Percentiles rank a stretch among this genome's conserved stretches.
Evolutionary conservation across 2,329 filamentous ascomycete species (phyloP).

Genomic region (Botryosphaeria dothidea): DNA sequence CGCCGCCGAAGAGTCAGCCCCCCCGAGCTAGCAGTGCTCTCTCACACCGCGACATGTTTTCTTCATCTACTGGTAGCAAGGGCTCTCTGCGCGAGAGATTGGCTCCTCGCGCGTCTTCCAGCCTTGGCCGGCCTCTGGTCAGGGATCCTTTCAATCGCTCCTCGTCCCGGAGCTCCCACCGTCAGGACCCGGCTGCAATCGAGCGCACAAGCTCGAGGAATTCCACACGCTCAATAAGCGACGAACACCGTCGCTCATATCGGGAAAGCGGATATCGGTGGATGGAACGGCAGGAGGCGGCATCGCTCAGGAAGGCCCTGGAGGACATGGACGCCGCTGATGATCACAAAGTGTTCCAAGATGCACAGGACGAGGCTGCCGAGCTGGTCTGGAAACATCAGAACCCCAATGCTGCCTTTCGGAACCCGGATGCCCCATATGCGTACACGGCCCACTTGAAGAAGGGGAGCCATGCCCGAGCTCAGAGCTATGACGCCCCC

Average conservation of each 20-base stretch:
- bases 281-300: conserved; percentile 79
- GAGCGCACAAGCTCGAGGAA: conserved; percentile 51
- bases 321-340: conserved; percentile 71
- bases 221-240: conserved; percentile 44
- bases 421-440: conserved; percentile 49
- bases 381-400: conserved; percentile 78
- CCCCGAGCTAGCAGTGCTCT: conserved; percentile 11
- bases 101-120: conserved; percentile 1
- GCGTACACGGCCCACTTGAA: conserved; percentile 67
- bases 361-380: conserved; percentile 74
- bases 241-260: conserved; percentile 62
- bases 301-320: conserved; percentile 69
- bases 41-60: conserved; percentile 27
- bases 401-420: conserved; percentile 66
- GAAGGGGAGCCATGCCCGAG: conserved; percentile 69
- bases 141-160: conserved; percentile 35
- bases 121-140: conserved; percentile 29
- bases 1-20: conserved; percentile 20
- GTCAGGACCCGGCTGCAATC: conserved; percentile 36
- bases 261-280: conserved; percentile 73
- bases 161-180: conserved; percentile 43
- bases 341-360: conserved; percentile 64
- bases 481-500: conserved; percentile 38
- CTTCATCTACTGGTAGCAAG: conserved; percentile 32
- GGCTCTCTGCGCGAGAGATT: conserved; percentile 36